Evolutionary conservation across 495 filamentous ascomycete species (phyloP), one percentile per base, ranked within the genome.

Genomic region (Sordaria brevicollis): DNA sequence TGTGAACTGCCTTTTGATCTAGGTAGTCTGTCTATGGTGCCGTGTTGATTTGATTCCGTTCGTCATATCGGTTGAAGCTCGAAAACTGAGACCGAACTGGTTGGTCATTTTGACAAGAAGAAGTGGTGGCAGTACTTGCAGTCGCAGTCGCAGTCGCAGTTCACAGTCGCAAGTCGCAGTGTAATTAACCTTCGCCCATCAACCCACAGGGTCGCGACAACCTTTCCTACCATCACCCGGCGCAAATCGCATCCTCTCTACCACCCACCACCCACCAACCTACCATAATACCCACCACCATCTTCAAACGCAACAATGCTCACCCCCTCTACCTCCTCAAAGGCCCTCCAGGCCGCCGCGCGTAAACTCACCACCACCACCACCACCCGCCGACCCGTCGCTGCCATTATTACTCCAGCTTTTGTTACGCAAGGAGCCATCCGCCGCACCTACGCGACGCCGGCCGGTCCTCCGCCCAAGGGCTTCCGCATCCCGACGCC

Each of bases 401-500:
- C 72, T 66, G 72, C 73, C 73, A 76, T 79, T 68, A 76, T 77
- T 70, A 74, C 69, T 74, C 74, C 78, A 71, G 19, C 70, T 54
- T 77, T 73, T 25, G 38, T 71, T 31, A 49, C 67, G 7, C 71
- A 69, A 65, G n/a, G n/a, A n/a, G 39, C 69, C 29, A 74, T 89
- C 36, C 68, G 75, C 36, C 68, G 75, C 71, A 88, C 87, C 75
- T 91, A 90, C 78, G 93, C 92, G 71, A 92, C 89, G 9, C 91
- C 92, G 68, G 81, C 85, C 67, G 93, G 93, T 38, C 89, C 91
- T 72, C 92, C 92, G 74, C 89, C 90, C 35, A 80, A 89, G 73
- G 87, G 87, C 72, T 96, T 95, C 86, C 90, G 93, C 70, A 79
- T 93, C 67, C 85, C 88, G 68, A 83, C 82, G 62, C 87, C 86